Conservation (phyloP, 305 asterid species). For the Ilex paraguariensis region DNA sequence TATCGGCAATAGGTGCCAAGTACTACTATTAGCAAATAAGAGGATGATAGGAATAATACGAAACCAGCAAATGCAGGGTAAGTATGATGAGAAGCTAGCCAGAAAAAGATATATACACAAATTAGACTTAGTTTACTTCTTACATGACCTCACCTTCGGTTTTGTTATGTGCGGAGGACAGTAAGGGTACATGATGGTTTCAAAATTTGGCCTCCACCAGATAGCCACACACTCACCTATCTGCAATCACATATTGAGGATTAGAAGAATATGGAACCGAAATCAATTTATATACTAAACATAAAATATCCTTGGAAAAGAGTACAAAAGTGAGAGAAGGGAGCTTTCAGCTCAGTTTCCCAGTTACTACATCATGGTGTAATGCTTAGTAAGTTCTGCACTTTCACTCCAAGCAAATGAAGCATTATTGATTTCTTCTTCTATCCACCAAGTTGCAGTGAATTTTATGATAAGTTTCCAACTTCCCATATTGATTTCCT, state of each 20-base stretch:
- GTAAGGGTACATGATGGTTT: slow-evolving; percentile 90
- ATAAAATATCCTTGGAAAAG: no score
- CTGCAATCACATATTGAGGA: slow-evolving; percentile 31
- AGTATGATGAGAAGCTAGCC: not conserved
- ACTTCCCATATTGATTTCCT: no score
- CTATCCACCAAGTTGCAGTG: no score
- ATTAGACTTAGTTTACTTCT: not conserved
- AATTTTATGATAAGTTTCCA: no score
- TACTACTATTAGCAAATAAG: not conserved
- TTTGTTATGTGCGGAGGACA: slow-evolving; percentile 93
- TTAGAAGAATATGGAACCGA: no score
- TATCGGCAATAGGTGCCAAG: not conserved
- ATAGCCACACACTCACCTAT: slow-evolving; percentile 91
- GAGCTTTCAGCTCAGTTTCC: no score
- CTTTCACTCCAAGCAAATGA: no score
- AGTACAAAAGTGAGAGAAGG: no score
- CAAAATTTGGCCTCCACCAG: slow-evolving; percentile 99
- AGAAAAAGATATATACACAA: not conserved
- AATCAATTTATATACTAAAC: no score
- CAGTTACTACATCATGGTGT: no score
- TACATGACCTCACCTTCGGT: slow-evolving; percentile 52
- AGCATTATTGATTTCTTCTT: no score
- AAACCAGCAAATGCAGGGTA: not conserved
- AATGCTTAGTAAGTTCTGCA: no score
- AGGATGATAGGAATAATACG: not conserved